phyloP scores from a whole-genome alignment of 345 rosid species.

The Raphanus sativus region DNA sequence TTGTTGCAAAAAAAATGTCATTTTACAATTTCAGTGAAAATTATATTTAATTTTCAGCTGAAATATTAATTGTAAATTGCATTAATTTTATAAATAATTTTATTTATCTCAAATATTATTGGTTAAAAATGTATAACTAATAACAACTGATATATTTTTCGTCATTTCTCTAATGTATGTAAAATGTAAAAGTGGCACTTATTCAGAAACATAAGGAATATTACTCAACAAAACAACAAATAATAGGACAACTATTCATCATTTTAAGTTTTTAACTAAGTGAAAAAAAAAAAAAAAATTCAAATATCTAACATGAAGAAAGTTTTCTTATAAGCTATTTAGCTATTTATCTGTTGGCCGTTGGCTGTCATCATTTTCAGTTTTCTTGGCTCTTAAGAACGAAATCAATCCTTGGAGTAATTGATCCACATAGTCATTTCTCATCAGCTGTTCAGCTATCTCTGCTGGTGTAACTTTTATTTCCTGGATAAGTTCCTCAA shows the following conservation, averaged over 20 bases:
- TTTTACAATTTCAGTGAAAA: no score
- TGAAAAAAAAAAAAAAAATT: not conserved
- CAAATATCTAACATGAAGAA: not conserved
- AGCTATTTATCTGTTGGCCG: not conserved
- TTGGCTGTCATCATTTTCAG: not conserved
- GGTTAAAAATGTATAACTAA: no score
- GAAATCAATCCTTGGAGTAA: constrained; percentile 36
- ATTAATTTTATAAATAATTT: no score
- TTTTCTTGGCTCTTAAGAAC: constrained; percentile 37
- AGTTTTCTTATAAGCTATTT: not conserved
- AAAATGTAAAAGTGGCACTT: no score
- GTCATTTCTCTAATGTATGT: no score
- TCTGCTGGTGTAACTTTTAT: constrained; percentile 49
- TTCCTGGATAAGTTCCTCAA: constrained; percentile 36
- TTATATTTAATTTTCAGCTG: no score
- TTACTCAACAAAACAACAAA: not conserved
- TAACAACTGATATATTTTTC: no score
- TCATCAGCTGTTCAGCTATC: constrained; percentile 52
- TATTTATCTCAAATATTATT: no score
- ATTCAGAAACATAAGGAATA: no score
- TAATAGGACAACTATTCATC: not conserved
- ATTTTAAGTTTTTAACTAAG: not conserved
- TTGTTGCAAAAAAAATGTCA: no score
- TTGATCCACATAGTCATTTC: constrained; percentile 38
- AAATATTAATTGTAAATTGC: no score